Conservation (phyloP, 441 rosid species). For the Hura crepitans region DNA sequence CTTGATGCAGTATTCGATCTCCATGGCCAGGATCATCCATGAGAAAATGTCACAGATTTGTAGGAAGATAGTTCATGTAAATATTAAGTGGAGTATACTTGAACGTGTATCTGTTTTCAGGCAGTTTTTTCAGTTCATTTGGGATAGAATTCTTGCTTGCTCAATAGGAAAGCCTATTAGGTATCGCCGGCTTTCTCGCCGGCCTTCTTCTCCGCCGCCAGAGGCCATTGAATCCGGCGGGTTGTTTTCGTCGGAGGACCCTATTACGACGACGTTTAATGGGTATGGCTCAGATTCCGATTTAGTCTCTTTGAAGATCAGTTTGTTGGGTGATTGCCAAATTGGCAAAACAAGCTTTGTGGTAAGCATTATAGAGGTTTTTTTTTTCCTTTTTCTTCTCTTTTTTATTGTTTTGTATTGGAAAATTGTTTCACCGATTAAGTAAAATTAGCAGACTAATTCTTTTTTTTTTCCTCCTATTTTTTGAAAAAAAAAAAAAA, state of each 20-base stretch:
- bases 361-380: conserved; percentile 36
- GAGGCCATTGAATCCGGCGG: conserved; percentile 22
- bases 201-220: conserved; percentile 40
- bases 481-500: conserved; percentile 6
- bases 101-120: conserved; percentile 56
- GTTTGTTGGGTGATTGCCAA: conserved; percentile 82
- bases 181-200: conserved; percentile 48
- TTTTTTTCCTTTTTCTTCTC: neutral
- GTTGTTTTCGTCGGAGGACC: conserved; percentile 9
- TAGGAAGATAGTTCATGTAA: conserved; percentile 44
- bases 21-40: conserved; percentile 37
- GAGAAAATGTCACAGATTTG: conserved; percentile 53
- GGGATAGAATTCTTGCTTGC: conserved; percentile 72
- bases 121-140: conserved; percentile 54
- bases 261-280: conserved; percentile 13
- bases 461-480: neutral
- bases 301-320: conserved; percentile 78
- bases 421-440: neutral
- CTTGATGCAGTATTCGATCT: conserved; percentile 19
- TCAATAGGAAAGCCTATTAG: conserved; percentile 54
- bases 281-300: conserved; percentile 58
- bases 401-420: neutral
- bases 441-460: neutral
- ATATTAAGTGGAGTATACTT: conserved; percentile 49
- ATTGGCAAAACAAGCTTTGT: conserved; percentile 87